A percentile compares a stretch with the other conserved stretches of the same genome.
Conservation (phyloP, 192 early-diverging fungal species). For the Chytriomyces sp. region DNA sequence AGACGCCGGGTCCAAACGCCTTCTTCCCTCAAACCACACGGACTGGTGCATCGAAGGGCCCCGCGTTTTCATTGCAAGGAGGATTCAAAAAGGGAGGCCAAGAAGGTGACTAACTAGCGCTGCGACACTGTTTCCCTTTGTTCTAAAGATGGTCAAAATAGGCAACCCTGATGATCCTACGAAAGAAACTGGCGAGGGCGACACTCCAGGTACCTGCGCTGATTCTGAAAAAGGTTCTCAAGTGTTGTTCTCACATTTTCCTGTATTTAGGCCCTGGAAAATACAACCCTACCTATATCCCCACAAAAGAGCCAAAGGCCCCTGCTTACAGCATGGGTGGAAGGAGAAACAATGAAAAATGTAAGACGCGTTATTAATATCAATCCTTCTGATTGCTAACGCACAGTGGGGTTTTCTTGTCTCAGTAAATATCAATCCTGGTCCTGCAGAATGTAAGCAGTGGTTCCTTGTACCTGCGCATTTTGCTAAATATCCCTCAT, state of each 20-base stretch:
- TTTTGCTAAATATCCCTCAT: not conserved
- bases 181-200: slow-evolving; percentile 39
- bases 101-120: not conserved
- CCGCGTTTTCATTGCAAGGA: slow-evolving; percentile 60
- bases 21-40: slow-evolving; percentile 65
- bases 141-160: not conserved
- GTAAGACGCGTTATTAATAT: slow-evolving; percentile 9
- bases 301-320: slow-evolving; percentile 57
- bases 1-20: slow-evolving; percentile 59
- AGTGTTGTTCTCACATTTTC: not conserved
- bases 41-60: slow-evolving; percentile 58
- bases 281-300: slow-evolving; percentile 59
- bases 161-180: slow-evolving; percentile 12
- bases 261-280: slow-evolving; percentile 57
- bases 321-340: slow-evolving; percentile 67
- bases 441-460: slow-evolving; percentile 56
- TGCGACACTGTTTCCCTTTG: not conserved
- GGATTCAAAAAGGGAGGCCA: slow-evolving; percentile 54
- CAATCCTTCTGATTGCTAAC: too few species aligned
- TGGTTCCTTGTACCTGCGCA: slow-evolving; percentile 8
- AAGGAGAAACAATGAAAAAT: slow-evolving; percentile 52
- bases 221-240: not conserved
- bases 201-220: slow-evolving; percentile 54
- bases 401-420: not conserved
- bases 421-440: slow-evolving; percentile 53